Evolutionary conservation across 2,329 filamentous ascomycete species (phyloP).

Genomic region (Raffaelea arxii): DNA sequence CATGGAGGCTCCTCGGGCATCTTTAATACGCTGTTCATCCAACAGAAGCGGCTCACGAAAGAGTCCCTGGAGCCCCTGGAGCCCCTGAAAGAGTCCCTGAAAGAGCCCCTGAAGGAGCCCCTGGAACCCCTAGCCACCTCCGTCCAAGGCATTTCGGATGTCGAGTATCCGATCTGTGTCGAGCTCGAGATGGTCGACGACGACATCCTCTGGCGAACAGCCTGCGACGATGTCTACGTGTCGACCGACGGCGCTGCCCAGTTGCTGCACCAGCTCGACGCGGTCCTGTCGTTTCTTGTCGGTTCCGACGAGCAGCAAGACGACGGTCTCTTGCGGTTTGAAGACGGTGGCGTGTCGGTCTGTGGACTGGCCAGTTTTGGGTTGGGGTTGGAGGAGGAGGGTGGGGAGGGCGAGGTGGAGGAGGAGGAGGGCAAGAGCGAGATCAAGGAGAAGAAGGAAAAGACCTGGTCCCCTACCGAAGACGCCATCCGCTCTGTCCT

Average conservation of each 20-base stretch:
- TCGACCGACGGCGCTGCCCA: slow-evolving; percentile 31
- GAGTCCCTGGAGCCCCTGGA: slow-evolving; percentile 1
- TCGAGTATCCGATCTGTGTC: slow-evolving; percentile 74
- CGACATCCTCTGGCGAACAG: slow-evolving; percentile 51
- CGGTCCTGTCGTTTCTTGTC: slow-evolving; percentile 47
- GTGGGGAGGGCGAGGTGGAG: too few species aligned
- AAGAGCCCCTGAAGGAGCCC: not conserved
- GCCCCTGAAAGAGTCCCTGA: too few species aligned
- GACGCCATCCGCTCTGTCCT: slow-evolving; percentile 36
- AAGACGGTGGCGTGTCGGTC: slow-evolving; percentile 37
- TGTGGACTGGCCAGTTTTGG: slow-evolving; percentile 49
- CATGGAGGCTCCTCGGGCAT: slow-evolving; percentile 23
- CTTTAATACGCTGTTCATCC: slow-evolving; percentile 48
- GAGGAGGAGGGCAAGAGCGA: not conserved
- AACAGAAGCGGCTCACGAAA: slow-evolving; percentile 29
- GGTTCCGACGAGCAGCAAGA: slow-evolving; percentile 14
- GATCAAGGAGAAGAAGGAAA: not conserved
- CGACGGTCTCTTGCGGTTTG: slow-evolving; percentile 25
- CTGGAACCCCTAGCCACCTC: slow-evolving; percentile 46
- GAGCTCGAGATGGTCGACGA: slow-evolving; percentile 57
- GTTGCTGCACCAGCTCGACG: slow-evolving; percentile 51
- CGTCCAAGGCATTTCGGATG: slow-evolving; percentile 51
- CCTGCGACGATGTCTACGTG: slow-evolving; percentile 52
- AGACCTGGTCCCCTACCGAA: slow-evolving; percentile 25
- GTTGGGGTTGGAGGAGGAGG: slow-evolving; percentile 3